Conservation (phyloP, 1,284 basidiomycete genomes). For the Entoloma clypeatum region DNA sequence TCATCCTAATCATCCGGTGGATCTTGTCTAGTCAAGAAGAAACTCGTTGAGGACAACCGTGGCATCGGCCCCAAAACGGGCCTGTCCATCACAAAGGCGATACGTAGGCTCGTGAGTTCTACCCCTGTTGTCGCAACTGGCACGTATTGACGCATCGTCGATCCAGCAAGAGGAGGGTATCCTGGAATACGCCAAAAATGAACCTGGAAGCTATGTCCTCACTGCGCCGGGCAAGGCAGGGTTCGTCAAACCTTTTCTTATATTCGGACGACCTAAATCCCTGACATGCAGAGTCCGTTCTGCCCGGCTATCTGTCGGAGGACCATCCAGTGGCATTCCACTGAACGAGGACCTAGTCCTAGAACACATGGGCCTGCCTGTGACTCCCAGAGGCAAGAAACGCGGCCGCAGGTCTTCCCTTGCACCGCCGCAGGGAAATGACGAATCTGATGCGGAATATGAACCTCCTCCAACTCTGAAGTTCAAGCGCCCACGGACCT, state of each 20-base stretch:
- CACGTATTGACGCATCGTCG: slow-evolving; percentile 1
- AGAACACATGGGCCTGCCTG: slow-evolving; percentile 29
- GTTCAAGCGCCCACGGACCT: slow-evolving; percentile 26
- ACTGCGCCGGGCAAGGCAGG: slow-evolving; percentile 43
- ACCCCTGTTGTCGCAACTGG: neutral
- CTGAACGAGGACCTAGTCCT: slow-evolving; percentile 35
- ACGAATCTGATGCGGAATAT: slow-evolving; percentile 8
- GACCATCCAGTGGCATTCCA: slow-evolving; percentile 19
- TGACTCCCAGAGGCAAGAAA: slow-evolving; percentile 11
- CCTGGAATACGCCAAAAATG: slow-evolving; percentile 30
- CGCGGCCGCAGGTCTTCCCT: slow-evolving; percentile 13
- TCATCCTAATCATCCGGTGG: neutral
- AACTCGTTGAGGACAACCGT: slow-evolving; percentile 40
- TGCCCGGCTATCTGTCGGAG: slow-evolving; percentile 32
- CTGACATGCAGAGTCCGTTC: slow-evolving; percentile 25
- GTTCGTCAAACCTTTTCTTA: slow-evolving; percentile 27
- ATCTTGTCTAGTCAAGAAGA: slow-evolving; percentile 37
- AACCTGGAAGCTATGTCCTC: slow-evolving; percentile 35
- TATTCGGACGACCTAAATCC: neutral
- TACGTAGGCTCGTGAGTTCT: slow-evolving; percentile 41
- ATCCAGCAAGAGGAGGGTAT: slow-evolving; percentile 42
- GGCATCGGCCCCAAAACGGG: slow-evolving; percentile 50
- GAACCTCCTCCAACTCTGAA: slow-evolving; percentile 10
- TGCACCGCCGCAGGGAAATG: neutral
- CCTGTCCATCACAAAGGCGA: slow-evolving; percentile 45